Base-by-base conservation (phyloP, 352 stramenopile species). In the Phytophthora podocarpi region DNA sequence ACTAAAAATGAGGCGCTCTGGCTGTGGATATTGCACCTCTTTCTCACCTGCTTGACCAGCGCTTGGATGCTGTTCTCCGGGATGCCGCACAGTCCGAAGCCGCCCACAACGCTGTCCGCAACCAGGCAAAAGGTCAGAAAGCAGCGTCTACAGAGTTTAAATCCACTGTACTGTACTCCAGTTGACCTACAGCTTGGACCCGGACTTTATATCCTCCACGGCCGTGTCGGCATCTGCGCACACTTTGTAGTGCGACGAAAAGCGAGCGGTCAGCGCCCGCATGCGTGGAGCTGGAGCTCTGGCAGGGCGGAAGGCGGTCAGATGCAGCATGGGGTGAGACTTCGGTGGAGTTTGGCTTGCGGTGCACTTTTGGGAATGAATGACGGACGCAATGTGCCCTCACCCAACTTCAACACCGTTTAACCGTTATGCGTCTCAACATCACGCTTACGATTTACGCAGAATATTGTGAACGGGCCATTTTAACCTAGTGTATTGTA, bases 41-140 rank as follows among this genome's bases (percentile, higher is more conserved):
- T 59, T 34, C 40, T 4, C 5, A 89, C 79, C 67, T 89, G 77
- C 36, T 93, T 82, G 10, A 93, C 83, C 6, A 98, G 76, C 46
- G 85, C 87, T 26, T 79, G 73, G 59, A 98, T 98, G 35, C 74
- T 80, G 70, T 95, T 97, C 76, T 98, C 91, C 0, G 91, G 91
- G 50, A 97, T 98, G 16, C 91, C 91, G 59, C 91, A 98, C 9
- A 98, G 72, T 7, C 91, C 91, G 70, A 98, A 98, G 16, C 91
- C 91, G 36, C 91, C 91, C 7, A 98, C 87, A 26, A 91, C 78
- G 12, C 85, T 93, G 60, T 24, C 20, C 43, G 6, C 12, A 58
- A 31, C 13, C 31, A n/a, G 16, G 0, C 18, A 10, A 54, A 40
- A 26, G 10, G 5, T 47, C 18, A 46, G 15, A 32, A 12, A 47